Base-by-base conservation (phyloP, 2,329 filamentous ascomycete genomes). In the Monosporascus sp. region DNA sequence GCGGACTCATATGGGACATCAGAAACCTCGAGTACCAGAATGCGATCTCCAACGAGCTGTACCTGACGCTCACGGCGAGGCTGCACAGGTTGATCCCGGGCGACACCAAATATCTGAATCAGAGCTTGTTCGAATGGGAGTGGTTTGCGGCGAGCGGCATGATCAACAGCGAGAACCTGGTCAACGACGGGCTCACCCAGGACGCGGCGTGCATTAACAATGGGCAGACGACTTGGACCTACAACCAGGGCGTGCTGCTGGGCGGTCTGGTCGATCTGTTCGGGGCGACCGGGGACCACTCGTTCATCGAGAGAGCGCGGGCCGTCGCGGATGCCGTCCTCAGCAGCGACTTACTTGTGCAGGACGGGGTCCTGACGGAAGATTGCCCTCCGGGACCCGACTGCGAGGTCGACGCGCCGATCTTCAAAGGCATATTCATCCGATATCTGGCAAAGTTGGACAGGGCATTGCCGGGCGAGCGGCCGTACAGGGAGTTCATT, bases 401-500 rank as follows among this genome's bases (percentile, higher is more conserved):
- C 6, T 68, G 66, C 54, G 59, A 65, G 43, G 57, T 60, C 18
- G 63, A 68, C 43, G 75, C 71, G 1, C 72, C 74, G 0, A 78
- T 83, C 46, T 87, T 87, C 73, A 87, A 87, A 61, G 83, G 83
- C 1, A 73, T 85, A 5, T 85, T 86, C 59, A 75, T 77, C 22
- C 74, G 82, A 1, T 82, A 82, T 51, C 66, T 87, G 9, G 70
- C 72, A 37, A 72, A 74, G 38, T 62, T 87, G 39, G 70, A 83
- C 5, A 65, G 68, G 2, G 75, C 63, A 3, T 72, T 74, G 20
- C n/a, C 41, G 0, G 73, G 73, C 1, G 69, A 75, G 36, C 66
- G 69, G 5, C 62, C 60, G 2, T 83, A 79, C 58, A 63, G 60
- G 8, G 54, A 65, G 2, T 79, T 80, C 38, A 74, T 86, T 36